Percentiles rank a stretch among this genome's conserved stretches.
Evolutionary conservation across 2,329 filamentous ascomycete species (phyloP).

Genomic region (Mycogone perniciosa): DNA sequence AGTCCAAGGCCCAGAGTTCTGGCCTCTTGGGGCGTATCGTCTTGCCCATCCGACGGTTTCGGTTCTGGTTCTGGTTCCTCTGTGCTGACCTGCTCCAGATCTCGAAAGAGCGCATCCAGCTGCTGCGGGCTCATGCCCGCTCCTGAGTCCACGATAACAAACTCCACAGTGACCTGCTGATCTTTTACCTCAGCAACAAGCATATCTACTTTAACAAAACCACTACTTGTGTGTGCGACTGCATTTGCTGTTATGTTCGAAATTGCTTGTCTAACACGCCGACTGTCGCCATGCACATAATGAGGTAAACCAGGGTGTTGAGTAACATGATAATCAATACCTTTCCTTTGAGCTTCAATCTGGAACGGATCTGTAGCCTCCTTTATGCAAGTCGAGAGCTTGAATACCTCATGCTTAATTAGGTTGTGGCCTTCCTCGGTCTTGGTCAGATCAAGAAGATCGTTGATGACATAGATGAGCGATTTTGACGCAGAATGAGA

Average conservation of each 20-base stretch:
- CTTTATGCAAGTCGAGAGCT: constrained; percentile 62
- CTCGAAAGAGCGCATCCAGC: constrained; percentile 51
- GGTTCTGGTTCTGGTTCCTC: constrained; percentile 34
- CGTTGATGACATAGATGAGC: constrained; percentile 89
- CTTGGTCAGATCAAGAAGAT: constrained; percentile 81
- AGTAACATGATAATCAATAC: constrained; percentile 61
- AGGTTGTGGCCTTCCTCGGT: constrained; percentile 74
- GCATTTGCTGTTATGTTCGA: constrained; percentile 82
- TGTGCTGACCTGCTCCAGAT: constrained; percentile 52
- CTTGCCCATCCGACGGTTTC: constrained; percentile 16
- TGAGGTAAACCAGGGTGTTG: constrained; percentile 63
- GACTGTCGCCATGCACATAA: constrained; percentile 70
- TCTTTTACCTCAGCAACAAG: constrained; percentile 52
- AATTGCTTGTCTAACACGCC: constrained; percentile 74
- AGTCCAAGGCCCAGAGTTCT: constrained; percentile 69
- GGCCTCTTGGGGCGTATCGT: constrained; percentile 25
- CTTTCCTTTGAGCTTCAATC: constrained; percentile 69
- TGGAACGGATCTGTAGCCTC: constrained; percentile 72
- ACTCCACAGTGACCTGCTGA: constrained; percentile 59
- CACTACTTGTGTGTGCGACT: constrained; percentile 65
- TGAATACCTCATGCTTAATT: constrained; percentile 74
- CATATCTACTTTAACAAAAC: constrained; percentile 64
- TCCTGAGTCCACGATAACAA: constrained; percentile 71
- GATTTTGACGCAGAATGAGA: constrained; percentile 91
- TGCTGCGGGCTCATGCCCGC: constrained; percentile 60